Conservation (phyloP, 441 rosid species). For the Gossypium trilobum region DNA sequence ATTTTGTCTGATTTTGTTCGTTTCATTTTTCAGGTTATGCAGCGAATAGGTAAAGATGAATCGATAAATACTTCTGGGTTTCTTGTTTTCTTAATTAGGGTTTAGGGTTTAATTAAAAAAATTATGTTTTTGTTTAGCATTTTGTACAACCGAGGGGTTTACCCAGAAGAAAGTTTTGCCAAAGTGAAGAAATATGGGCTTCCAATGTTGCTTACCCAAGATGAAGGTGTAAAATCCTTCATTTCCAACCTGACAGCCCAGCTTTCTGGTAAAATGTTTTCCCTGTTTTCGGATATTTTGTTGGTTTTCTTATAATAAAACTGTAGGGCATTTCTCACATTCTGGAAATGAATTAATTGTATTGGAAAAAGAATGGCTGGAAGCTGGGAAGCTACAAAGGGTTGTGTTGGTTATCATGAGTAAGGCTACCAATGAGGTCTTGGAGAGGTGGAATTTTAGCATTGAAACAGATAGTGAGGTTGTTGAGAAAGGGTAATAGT, state of each 20-base stretch:
- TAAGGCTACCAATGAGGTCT: slow-evolving; percentile 64
- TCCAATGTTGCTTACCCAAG: slow-evolving; percentile 78
- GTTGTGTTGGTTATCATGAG: slow-evolving; percentile 80
- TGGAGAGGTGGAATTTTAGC: slow-evolving; percentile 91
- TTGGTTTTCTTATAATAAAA: not conserved
- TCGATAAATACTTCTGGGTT: slow-evolving; percentile 2
- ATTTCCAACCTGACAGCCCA: slow-evolving; percentile 58
- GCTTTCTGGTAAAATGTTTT: slow-evolving; percentile 46
- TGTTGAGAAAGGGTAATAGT: slow-evolving; percentile 63
- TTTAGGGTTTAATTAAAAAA: not conserved
- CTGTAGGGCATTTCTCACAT: not conserved
- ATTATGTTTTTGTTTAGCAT: slow-evolving; percentile 33
- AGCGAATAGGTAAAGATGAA: slow-evolving; percentile 63
- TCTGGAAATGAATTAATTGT: not conserved
- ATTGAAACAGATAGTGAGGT: slow-evolving; percentile 73
- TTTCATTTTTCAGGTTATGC: slow-evolving; percentile 64
- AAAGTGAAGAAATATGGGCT: slow-evolving; percentile 92
- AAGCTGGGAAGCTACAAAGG: slow-evolving; percentile 79
- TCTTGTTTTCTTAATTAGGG: not conserved
- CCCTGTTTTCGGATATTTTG: not conserved
- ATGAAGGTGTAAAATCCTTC: slow-evolving; percentile 77
- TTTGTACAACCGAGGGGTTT: slow-evolving; percentile 76
- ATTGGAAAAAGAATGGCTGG: slow-evolving; percentile 59
- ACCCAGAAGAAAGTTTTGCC: slow-evolving; percentile 76
- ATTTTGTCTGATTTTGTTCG: slow-evolving; percentile 7